phyloP scores from a whole-genome alignment of 1,284 basidiomycete genomes.

The Fomitopsis betulina region DNA sequence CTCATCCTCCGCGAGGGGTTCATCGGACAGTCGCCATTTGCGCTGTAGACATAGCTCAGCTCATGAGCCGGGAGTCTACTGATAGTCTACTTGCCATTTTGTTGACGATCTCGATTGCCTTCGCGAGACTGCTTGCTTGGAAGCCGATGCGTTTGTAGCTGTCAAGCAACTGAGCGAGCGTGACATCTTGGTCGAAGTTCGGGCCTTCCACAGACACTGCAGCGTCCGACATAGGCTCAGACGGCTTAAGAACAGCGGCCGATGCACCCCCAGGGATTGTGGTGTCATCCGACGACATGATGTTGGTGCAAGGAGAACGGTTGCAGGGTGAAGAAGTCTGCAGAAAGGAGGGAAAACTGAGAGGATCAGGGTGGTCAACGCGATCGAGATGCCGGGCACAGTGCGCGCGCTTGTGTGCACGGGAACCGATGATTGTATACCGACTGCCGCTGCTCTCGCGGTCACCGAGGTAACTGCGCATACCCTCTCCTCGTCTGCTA shows the following conservation, averaged over 20 bases:
- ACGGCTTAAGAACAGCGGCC: conserved; percentile 73
- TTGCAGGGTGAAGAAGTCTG: background rate
- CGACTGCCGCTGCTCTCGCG: conserved; percentile 5
- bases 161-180: conserved; percentile 68
- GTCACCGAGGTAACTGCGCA: conserved; percentile 6
- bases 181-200: conserved; percentile 72
- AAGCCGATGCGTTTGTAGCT: conserved; percentile 93
- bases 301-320: background rate
- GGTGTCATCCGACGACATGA: conserved; percentile 20
- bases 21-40: conserved; percentile 81
- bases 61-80: background rate
- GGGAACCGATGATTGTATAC: conserved; percentile 4
- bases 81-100: conserved; percentile 62
- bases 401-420: background rate
- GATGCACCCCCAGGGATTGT: conserved; percentile 53
- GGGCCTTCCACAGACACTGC: conserved; percentile 84
- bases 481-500: conserved; percentile 7
- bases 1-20: conserved; percentile 66
- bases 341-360: background rate
- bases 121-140: conserved; percentile 88
- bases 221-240: conserved; percentile 70
- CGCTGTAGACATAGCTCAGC: conserved; percentile 41
- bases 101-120: conserved; percentile 88
- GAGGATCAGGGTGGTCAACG: background rate
- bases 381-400: background rate